Percentiles rank a stretch among this genome's conserved stretches.
phyloP scores from a whole-genome alignment of 2,329 filamentous ascomycete species.

The Metarhizium humberi region DNA sequence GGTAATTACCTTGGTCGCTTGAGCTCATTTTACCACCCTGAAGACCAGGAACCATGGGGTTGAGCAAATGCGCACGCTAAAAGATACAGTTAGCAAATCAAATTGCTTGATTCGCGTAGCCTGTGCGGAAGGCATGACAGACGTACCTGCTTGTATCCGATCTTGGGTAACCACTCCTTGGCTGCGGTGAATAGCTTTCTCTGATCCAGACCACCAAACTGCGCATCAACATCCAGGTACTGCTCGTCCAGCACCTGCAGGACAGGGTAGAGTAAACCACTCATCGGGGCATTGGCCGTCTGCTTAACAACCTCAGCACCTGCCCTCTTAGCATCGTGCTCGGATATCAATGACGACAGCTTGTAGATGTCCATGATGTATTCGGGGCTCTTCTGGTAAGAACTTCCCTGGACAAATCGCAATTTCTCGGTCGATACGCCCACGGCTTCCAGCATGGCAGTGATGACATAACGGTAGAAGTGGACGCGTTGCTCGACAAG shows the following conservation, averaged over 20 bases:
- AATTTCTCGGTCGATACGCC: conserved; percentile 72
- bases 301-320: conserved; percentile 95
- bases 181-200: conserved; percentile 83
- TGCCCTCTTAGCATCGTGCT: conserved; percentile 80
- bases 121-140: too few relatives aligned
- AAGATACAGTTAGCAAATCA: neutral
- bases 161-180: conserved; percentile 72
- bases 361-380: conserved; percentile 89
- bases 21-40: conserved; percentile 80
- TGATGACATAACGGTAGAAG: conserved; percentile 76
- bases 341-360: conserved; percentile 58
- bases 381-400: conserved; percentile 62
- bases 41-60: conserved; percentile 84
- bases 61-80: conserved; percentile 29
- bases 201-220: conserved; percentile 81
- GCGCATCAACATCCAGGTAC: conserved; percentile 77
- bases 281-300: conserved; percentile 63
- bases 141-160: conserved; percentile 65
- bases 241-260: conserved; percentile 87
- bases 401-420: conserved; percentile 74
- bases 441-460: conserved; percentile 63
- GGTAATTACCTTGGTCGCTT: conserved; percentile 49
- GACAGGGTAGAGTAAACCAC: conserved; percentile 31
- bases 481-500: conserved; percentile 72
- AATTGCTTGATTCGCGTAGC: neutral